Base-by-base conservation (phyloP, 179 eudicot species). In the Silene noctiflora region DNA sequence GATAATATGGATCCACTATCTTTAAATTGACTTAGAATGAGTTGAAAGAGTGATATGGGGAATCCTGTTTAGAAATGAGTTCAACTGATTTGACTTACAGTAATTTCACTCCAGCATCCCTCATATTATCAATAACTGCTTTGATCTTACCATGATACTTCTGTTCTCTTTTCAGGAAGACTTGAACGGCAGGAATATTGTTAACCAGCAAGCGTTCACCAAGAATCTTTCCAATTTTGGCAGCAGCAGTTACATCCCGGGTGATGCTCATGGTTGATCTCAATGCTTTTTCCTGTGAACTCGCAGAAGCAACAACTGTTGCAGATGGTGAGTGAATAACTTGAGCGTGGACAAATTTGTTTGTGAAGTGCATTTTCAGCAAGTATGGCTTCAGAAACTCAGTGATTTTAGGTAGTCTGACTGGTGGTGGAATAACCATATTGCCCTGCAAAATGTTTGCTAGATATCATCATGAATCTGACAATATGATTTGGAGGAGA, bases 81-180 rank as follows among this genome's bases (percentile, higher is more conserved):
- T 24, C 33, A 12, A 24, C 16, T 11, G 67, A 63, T 25, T 10
- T 13, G 35, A 25, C 17, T 29, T 31, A 65, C 46, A 65, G 46
- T 6, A 29, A 65, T 65, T 65, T 31, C 0, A 65, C 46, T 29
- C 98, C 98, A 33, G 85, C 87, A 66, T 87, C 89, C 66, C 78
- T 83, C 87, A 94, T 64, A 71, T 87, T 84, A 84, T 94, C 96
- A 51, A 94, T 72, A 12, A 94, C 87, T 8, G 98, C 98, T 80
- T 89, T 94, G 70, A 94, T 87, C 88, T 94, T 92, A 58, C 97
- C 98, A 33, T 94, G 97, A 85, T 92, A 94, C 78, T 86, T 94
- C 77, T 94, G 97, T 31, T 94, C 94, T 81, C 85, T 85, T 83
- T 87, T 92, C 56, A 85, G 78, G 76, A 80, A 79, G 46, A 94